Evolutionary conservation across 305 asterid genomes (phyloP), one percentile per base, ranked within the genome.

Genomic region (Solanum chacoense): DNA sequence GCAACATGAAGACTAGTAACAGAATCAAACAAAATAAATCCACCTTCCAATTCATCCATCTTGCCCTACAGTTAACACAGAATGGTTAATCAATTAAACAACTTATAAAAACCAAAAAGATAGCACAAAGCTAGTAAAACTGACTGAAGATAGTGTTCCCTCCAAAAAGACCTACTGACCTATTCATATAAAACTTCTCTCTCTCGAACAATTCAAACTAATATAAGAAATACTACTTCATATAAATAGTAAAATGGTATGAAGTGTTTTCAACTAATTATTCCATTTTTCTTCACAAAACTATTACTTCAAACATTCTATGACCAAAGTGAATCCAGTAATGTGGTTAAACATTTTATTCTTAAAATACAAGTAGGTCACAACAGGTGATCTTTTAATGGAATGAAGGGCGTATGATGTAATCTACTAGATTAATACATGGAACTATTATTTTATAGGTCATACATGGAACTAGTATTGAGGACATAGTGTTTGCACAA

Each of bases 21-120:
- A 94, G 80, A 89, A 97, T 97, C 91, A 97, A 92, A 92, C 98
- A 96, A 93, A 95, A 95, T 92, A 97, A 92, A 92, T 97, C 99
- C 94, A 96, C 93, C 98, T 96, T 97, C 99, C 99, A 97, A 89
- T 96, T 97, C 92, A 95, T 89, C 99, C 99, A 96, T 91, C 99
- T 95, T 9, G 98, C 98, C 98, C 99, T 97, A 90, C 94, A 93
- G 50, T 36, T 36, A 77, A 88, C 72, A 91, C 32, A 32, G 85
- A 89, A 87, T 59, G 4, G 20, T 45, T 81, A 28, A 81, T 45
- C 28, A 40, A 79, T 29, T 29, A 81, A 81, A 50, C 31, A 84
- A 59, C 45, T 32, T 22, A 32, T 55, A 55, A 84, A 20, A 11
- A 55, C n/a, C 87, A 6, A 84, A 84, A 50, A 84, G 74, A 84